Base-by-base conservation (phyloP, 2,329 filamentous ascomycete genomes). In the Zasmidium cellare region DNA sequence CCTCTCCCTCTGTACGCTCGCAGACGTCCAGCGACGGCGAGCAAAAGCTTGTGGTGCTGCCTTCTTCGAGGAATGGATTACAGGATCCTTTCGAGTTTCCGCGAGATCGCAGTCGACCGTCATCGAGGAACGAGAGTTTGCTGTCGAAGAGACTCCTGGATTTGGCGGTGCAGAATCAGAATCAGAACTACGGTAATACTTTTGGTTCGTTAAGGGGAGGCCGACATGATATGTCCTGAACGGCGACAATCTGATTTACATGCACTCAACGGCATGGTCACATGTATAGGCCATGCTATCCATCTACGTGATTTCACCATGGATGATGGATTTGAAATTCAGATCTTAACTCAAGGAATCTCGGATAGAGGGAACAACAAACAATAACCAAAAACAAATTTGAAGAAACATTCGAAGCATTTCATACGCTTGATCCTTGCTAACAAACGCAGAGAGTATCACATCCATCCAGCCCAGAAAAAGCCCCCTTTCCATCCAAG, bases 81-180 rank as follows among this genome's bases (percentile, higher is more conserved):
- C 53, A 64, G 5, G 62, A 69, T 46, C 60, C 63, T 18, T 67
- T 69, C 47, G 63, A 56, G 1, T 70, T 71, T 50, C 63, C 65
- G 53, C 62, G 66, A 3, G 66, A 68, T 24, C 61, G 53, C 25
- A 73, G 69, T 9, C 91, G 92, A 84, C 68, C 92, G 92, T 69
- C 82, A 91, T 19, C 85, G 71, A 86, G 91, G 59, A 72, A 73
- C 28, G 74, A 74, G n/a, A 75, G 75, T 55, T 79, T 94, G 16
- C 76, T 94, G 16, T 90, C 90, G 11, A 85, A 85, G 70, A 82
- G 86, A 56, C 75, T 93, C 46, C 82, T 85, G 63, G 83, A 84
- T 5, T 75, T 90, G 5, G 88, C 64, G 1, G 61, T 67, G 28
- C 63, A 66, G 44, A 56, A 49, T 31, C 58, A 60, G 25, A 44